Evolutionary conservation across 345 rosid genomes (phyloP), one percentile per base, ranked within the genome.

Genomic region (Geranium brycei): DNA sequence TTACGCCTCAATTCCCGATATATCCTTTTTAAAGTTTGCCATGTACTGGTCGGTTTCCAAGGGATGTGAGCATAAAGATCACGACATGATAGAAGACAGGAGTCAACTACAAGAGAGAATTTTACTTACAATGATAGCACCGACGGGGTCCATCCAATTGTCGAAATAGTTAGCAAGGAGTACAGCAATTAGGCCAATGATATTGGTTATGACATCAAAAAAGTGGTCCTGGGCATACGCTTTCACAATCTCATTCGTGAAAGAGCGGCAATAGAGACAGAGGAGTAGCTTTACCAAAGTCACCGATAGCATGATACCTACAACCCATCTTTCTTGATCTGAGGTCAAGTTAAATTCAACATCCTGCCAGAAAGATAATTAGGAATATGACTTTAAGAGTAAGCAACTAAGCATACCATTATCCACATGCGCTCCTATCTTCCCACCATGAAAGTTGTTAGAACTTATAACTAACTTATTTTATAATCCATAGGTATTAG

Each of bases 201-300:
- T 64, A 68, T 93, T 93, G 59, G 99, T 93, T 71, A 93, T 72
- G 62, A 93, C 99, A 68, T 93, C 99, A 56, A 93, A 93, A 77
- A 93, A 90, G 71, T 93, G 99, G 77, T 93, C 99, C 73, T 83
- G 99, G 17, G 99, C 99, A 78, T 88, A 93, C 32, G 99, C 99
- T 75, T 85, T 93, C 19, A 93, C 88, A 13, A 93, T 93, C 84
- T 93, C 95, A 65, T 93, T 86, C 7, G 78, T 84, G 71, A 90
- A 93, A 2, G 88, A 57, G 68, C 83, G 91, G 73, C 99, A 93
- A 69, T 90, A 93, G 31, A 93, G 64, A 70, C 78, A 80, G 60
- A 93, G 78, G 40, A 85, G 65, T 23, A 93, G 77, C 73, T 93
- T 93, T 14, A 93, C 91, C 28, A 90, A 60, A 59, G 99, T 90